Percentiles rank a stretch among this genome's conserved stretches.
These are phyloP conservation scores for Cucurbita maxima DNA, from an alignment of 306 rosid genomes.

Conservation along the genomic window DNA sequence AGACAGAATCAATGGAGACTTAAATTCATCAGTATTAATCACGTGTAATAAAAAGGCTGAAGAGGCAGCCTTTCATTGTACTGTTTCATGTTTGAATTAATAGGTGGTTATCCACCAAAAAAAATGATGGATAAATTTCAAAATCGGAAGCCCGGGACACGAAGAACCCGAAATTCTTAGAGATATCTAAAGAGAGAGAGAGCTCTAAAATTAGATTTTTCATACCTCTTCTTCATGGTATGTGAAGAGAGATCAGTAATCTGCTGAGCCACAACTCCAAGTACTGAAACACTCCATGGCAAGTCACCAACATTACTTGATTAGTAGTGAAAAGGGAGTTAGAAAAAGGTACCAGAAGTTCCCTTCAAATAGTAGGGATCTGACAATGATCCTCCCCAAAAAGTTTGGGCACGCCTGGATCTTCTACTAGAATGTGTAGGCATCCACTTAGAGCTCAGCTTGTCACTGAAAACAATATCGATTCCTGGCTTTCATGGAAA, in stretches of 20 bases:
- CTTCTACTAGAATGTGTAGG: background rate
- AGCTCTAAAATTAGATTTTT: background rate
- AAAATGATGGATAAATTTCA: slow-evolving; percentile 1
- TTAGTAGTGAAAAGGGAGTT: background rate
- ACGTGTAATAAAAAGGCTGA: slow-evolving; percentile 3
- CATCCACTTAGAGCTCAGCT: background rate
- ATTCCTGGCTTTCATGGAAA: background rate
- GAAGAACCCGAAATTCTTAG: background rate
- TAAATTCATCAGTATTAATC: background rate
- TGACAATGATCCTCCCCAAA: background rate
- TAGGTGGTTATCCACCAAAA: slow-evolving; percentile 5
- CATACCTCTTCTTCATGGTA: slow-evolving; percentile 1
- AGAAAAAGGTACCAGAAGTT: background rate
- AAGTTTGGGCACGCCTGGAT: background rate
- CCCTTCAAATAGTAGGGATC: background rate
- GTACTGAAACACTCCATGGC: background rate
- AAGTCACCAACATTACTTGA: background rate
- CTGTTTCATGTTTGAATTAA: background rate
- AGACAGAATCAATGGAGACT: background rate
- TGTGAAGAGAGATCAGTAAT: slow-evolving; percentile 1
- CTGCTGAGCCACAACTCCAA: background rate
- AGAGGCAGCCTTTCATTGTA: background rate
- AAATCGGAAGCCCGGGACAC: background rate
- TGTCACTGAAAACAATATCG: background rate
- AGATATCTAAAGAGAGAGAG: background rate